Percentiles rank a stretch among this genome's conserved stretches.
Evolutionary conservation across 768 basidiomycete genomes (phyloP).

Genomic region (Auricularia cornea): DNA sequence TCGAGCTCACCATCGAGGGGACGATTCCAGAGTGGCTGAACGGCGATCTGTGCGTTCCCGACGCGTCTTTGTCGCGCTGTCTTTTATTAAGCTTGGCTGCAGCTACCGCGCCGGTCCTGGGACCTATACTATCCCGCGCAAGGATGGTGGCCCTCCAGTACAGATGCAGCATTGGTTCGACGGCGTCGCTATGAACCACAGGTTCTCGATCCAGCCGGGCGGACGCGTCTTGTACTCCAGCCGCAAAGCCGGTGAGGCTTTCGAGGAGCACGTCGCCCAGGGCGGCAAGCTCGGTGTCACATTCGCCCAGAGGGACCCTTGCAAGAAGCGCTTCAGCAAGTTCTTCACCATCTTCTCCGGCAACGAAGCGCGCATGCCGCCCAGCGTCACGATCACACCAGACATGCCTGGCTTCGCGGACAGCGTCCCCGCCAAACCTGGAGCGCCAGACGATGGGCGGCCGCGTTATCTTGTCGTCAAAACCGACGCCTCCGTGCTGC

Average conservation of each 20-base stretch:
- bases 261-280: constrained; percentile 20
- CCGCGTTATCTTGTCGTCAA: not conserved
- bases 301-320: constrained; percentile 20
- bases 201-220: constrained; percentile 28
- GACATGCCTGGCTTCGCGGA: constrained; percentile 15
- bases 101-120: too few species aligned
- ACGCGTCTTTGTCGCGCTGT: too few species aligned
- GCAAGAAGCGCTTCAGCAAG: constrained; percentile 15
- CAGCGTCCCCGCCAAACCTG: constrained; percentile 3
- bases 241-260: constrained; percentile 21
- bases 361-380: not conserved
- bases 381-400: constrained; percentile 15
- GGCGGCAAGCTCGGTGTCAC: constrained; percentile 8
- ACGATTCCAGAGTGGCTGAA: too few species aligned
- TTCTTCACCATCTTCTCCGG: constrained; percentile 15
- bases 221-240: constrained; percentile 21
- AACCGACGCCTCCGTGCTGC: constrained; percentile 8
- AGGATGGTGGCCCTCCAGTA: too few species aligned
- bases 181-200: constrained; percentile 32
- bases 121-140: too few species aligned
- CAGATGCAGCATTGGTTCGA: constrained; percentile 32
- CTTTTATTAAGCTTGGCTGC: too few species aligned
- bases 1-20: constrained; percentile 15
- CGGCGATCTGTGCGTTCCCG: too few species aligned
- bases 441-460: constrained; percentile 25